A percentile compares a stretch with the other conserved stretches of the same genome.
Conservation (phyloP, 306 rosid genomes). For the Corylus americana region DNA sequence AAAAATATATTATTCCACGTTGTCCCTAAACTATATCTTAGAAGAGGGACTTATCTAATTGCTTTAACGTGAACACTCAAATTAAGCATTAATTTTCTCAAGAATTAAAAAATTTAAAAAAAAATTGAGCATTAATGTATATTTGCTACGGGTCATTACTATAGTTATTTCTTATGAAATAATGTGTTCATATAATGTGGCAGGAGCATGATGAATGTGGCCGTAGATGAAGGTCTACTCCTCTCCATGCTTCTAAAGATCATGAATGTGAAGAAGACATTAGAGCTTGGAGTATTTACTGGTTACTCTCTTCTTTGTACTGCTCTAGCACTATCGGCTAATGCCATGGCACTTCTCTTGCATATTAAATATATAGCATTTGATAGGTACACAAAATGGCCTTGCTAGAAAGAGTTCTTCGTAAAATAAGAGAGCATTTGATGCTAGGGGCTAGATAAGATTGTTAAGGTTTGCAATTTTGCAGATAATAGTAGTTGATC, state of each 20-base stretch:
- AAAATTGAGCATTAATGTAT: too few relatives aligned
- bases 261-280: slow-evolving; percentile 59
- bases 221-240: slow-evolving; percentile 54
- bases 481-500: slow-evolving; percentile 42
- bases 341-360: slow-evolving; percentile 36
- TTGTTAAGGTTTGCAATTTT: background rate
- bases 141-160: too few relatives aligned
- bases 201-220: slow-evolving; percentile 53
- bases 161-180: too few relatives aligned
- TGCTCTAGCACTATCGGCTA: slow-evolving; percentile 59
- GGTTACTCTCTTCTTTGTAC: slow-evolving; percentile 38
- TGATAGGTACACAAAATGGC: too few relatives aligned
- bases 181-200: background rate
- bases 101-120: too few relatives aligned
- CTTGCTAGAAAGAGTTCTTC: too few relatives aligned
- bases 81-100: background rate
- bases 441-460: too few relatives aligned
- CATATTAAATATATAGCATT: too few relatives aligned
- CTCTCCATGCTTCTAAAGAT: slow-evolving; percentile 52
- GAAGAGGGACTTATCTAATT: background rate
- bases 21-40: background rate
- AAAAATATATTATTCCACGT: background rate
- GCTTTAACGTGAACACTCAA: background rate
- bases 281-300: slow-evolving; percentile 68
- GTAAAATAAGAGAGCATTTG: too few relatives aligned